Evolutionary conservation across 129 eudicot genomes (phyloP).

Genomic region (Artemisia tridentata): DNA sequence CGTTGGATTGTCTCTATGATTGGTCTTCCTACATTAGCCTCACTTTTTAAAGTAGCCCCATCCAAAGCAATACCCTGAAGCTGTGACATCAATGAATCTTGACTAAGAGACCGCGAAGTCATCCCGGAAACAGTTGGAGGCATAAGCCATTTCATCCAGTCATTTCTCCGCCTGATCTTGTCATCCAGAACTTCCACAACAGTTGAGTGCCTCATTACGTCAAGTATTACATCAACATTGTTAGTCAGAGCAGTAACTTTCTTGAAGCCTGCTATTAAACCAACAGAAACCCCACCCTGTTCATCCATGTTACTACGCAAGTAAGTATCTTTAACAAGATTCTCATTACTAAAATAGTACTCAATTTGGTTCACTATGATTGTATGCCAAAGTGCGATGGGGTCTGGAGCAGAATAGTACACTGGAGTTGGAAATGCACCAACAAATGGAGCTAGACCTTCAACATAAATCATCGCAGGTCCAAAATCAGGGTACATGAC

Average conservation of each 20-base stretch:
- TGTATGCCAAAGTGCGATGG: slow-evolving; percentile 32
- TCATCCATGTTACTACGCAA: slow-evolving; percentile 76
- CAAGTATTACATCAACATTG: slow-evolving; percentile 47
- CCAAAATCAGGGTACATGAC: slow-evolving; percentile 62
- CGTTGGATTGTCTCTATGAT: too few species aligned
- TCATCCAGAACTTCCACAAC: slow-evolving; percentile 63
- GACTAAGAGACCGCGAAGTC: slow-evolving; percentile 3
- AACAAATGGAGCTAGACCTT: slow-evolving; percentile 42
- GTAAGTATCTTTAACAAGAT: slow-evolving; percentile 64
- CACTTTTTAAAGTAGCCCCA: too few species aligned
- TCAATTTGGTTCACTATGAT: slow-evolving; percentile 76
- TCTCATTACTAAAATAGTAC: slow-evolving; percentile 87
- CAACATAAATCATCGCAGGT: slow-evolving; percentile 40
- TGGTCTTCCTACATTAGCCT: too few species aligned
- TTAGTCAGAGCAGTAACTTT: slow-evolving; percentile 53
- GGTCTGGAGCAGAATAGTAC: slow-evolving; percentile 47
- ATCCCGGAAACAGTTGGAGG: slow-evolving; percentile 29
- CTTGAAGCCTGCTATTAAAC: slow-evolving; percentile 72
- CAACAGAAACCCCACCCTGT: slow-evolving; percentile 84
- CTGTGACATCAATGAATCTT: slow-evolving; percentile 34
- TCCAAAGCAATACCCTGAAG: slow-evolving; percentile 36
- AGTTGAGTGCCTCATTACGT: slow-evolving; percentile 44
- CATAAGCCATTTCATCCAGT: slow-evolving; percentile 55
- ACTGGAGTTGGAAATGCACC: slow-evolving; percentile 43
- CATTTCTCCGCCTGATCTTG: slow-evolving; percentile 50